Conservation (phyloP, 78 protist species). For the Dictyostelium firmibasis region DNA sequence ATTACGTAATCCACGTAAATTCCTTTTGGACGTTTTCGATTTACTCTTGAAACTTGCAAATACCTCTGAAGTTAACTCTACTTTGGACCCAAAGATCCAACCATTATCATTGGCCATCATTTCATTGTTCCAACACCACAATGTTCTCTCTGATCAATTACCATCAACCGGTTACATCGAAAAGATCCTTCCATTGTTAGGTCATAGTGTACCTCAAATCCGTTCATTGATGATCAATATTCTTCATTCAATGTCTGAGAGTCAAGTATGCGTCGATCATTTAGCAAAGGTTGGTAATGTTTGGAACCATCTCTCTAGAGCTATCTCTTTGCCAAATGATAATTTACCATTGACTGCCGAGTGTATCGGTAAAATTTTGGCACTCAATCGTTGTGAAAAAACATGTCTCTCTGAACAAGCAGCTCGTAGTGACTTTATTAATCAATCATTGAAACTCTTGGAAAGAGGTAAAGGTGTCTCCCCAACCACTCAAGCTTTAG, state of each 20-base stretch:
- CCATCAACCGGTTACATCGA: constrained; percentile 78
- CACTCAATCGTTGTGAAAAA: constrained; percentile 64
- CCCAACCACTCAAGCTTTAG: constrained; percentile 62
- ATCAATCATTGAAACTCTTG: constrained; percentile 33
- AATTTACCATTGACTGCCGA: constrained; percentile 27
- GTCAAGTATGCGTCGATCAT: constrained; percentile 59
- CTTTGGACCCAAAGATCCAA: constrained; percentile 36
- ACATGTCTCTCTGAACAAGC: constrained; percentile 52
- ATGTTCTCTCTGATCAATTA: constrained; percentile 39
- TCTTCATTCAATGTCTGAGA: constrained; percentile 55
- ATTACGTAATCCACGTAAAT: constrained; percentile 82
- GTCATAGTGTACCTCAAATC: constrained; percentile 7
- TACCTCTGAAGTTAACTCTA: not conserved
- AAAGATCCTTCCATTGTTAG: constrained; percentile 38
- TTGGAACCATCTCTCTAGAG: constrained; percentile 29
- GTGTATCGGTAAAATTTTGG: constrained; percentile 27
- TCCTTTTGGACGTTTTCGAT: constrained; percentile 69
- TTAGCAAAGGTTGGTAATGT: not conserved
- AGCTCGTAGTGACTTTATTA: constrained; percentile 22
- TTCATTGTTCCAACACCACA: constrained; percentile 53
- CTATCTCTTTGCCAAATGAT: constrained; percentile 15
- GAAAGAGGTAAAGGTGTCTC: constrained; percentile 71
- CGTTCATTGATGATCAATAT: constrained; percentile 61
- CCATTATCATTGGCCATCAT: constrained; percentile 20
- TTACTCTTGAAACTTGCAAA: not conserved